phyloP scores from a whole-genome alignment of 352 stramenopile species.

The Globisporangium emineosum region DNA sequence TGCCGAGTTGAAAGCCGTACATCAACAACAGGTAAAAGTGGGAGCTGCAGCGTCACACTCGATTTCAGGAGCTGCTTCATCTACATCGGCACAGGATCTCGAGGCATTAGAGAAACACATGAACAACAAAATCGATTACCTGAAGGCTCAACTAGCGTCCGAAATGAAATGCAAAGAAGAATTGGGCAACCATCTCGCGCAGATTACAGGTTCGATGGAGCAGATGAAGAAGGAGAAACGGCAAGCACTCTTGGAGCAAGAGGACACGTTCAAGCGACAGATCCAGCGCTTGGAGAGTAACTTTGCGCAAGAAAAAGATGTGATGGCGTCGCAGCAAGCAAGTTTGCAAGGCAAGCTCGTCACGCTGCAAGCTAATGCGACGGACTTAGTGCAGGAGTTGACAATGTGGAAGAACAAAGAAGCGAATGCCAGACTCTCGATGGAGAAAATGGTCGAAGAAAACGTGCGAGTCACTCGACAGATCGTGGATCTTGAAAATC shows the following conservation, averaged over 20 bases:
- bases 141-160: conserved; percentile 77
- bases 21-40: conserved; percentile 17
- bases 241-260: conserved; percentile 41
- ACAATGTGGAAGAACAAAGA: conserved; percentile 65
- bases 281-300: conserved; percentile 39
- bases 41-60: neutral
- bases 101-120: conserved; percentile 70
- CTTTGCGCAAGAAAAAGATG: conserved; percentile 59
- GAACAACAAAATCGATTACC: conserved; percentile 78
- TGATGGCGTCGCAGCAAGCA: conserved; percentile 36
- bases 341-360: conserved; percentile 54
- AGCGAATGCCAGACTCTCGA: conserved; percentile 52
- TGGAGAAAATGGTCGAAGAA: conserved; percentile 77
- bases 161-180: conserved; percentile 88
- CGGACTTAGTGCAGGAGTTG: conserved; percentile 72
- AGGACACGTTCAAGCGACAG: conserved; percentile 59
- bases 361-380: conserved; percentile 70
- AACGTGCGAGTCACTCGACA: conserved; percentile 59
- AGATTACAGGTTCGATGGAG: conserved; percentile 66
- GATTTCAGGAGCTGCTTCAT: neutral
- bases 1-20: conserved; percentile 28
- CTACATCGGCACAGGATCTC: conserved; percentile 22
- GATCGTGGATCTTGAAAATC: conserved; percentile 57
- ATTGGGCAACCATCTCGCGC: conserved; percentile 56
- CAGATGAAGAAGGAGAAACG: conserved; percentile 63